These are phyloP conservation scores for Fusarium mangiferae DNA, from an alignment of 2,329 filamentous ascomycete genomes.

Conservation along the genomic window DNA sequence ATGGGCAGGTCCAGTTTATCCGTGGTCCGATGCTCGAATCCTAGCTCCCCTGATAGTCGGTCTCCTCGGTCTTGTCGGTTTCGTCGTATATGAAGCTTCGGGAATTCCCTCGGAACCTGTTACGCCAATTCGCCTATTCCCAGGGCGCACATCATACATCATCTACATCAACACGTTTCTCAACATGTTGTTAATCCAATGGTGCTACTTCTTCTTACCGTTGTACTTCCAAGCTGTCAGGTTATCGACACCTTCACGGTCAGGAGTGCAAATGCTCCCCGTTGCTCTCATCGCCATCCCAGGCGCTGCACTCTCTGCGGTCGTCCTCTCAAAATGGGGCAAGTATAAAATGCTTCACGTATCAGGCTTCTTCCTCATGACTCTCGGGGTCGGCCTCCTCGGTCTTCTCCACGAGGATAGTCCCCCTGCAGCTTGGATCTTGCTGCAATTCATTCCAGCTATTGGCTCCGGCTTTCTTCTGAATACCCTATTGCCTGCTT, in stretches of 20 bases:
- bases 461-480: slow-evolving; percentile 56
- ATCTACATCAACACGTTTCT: slow-evolving; percentile 41
- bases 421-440: slow-evolving; percentile 50
- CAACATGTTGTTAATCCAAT: slow-evolving; percentile 44
- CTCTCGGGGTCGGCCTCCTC: slow-evolving; percentile 55
- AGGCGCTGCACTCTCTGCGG: slow-evolving; percentile 39
- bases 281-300: slow-evolving; percentile 46
- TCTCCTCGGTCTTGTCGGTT: slow-evolving; percentile 23
- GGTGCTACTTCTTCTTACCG: slow-evolving; percentile 55
- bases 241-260: slow-evolving; percentile 44
- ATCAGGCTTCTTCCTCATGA: slow-evolving; percentile 50
- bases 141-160: slow-evolving; percentile 34
- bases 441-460: slow-evolving; percentile 53
- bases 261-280: slow-evolving; percentile 50
- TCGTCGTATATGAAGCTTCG: slow-evolving; percentile 36
- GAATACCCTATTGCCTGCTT: slow-evolving; percentile 55
- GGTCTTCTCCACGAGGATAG: slow-evolving; percentile 50
- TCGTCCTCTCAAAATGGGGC: slow-evolving; percentile 48
- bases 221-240: slow-evolving; percentile 59
- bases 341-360: slow-evolving; percentile 50
- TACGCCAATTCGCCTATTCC: slow-evolving; percentile 41
- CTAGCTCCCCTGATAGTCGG: slow-evolving; percentile 54
- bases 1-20: slow-evolving; percentile 54
- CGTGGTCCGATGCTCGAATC: slow-evolving; percentile 54
- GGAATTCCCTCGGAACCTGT: slow-evolving; percentile 37